Evolutionary conservation across 176 grass and related monocot species (phyloP), one percentile per base, ranked within the genome.

Genomic region (Hordeum marinum): DNA sequence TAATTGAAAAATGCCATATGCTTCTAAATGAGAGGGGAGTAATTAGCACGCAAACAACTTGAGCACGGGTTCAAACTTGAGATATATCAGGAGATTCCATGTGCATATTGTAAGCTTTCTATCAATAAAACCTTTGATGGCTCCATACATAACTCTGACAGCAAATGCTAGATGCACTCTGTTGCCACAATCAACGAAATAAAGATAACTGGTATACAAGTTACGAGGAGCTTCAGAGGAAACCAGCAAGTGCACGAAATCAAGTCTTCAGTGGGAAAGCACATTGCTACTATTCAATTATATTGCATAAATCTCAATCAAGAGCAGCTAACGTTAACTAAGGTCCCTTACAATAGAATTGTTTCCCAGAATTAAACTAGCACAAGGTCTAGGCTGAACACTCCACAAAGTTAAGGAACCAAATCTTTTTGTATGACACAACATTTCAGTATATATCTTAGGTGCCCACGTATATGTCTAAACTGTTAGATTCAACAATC

Each of bases 381-480:
- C 55, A 58, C 3, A 8, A 32, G 34, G 55, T 39, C 34, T 78
- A 78, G 60, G 34, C 34, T 26, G 75, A 78, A 78, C 54, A 39
- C 34, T 60, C 52, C n/a, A 78, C 34, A 60, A 77, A 1, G 34
- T 55, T 18, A 48, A 57, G 48, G 32, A 37, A 59, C 32, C 75
- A 77, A 12, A 76, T 34, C 18, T 58, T 57, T 55, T 57, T 7
- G 32, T 59, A n/a, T 77, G 73, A 35, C 10, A 59, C 32, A 6
- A 5, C 32, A 77, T 59, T 32, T 29, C 31, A 77, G 31, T 77
- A 77, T 54, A 27, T 14, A 77, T 23, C 75, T 77, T 58, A 59
- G 52, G 75, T 77, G 58, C 35, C 75, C 54, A 78, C n/a, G 5
- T 60, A 77, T 77, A 57, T 78, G 21, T 40, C 36, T 59, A 77